Evolutionary conservation across 208 protist genomes (phyloP).

Genomic region (Trypanosoma cruzi): DNA sequence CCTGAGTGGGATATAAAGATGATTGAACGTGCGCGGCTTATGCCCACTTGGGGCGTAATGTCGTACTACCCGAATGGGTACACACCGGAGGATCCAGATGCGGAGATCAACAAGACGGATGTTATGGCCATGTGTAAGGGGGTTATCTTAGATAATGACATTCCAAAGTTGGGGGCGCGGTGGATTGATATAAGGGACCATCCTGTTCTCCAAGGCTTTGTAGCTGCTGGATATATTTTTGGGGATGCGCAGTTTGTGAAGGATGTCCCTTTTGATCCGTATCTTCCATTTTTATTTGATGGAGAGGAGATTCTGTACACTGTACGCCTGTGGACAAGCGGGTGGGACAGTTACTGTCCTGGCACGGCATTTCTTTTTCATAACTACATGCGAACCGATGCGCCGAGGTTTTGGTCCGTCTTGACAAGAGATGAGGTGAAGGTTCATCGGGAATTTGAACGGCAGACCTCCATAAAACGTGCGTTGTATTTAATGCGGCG

Average conservation of each 20-base stretch:
- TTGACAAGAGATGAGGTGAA: slow-evolving; percentile 4
- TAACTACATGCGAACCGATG: slow-evolving; percentile 59
- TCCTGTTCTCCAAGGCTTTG: slow-evolving; percentile 62
- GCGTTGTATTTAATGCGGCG: slow-evolving; percentile 58
- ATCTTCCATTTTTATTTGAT: slow-evolving; percentile 93
- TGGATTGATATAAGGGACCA: slow-evolving; percentile 33
- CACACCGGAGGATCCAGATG: slow-evolving; percentile 40
- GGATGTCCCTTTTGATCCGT: slow-evolving; percentile 93
- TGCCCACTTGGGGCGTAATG: slow-evolving; percentile 67
- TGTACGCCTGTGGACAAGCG: slow-evolving; percentile 85
- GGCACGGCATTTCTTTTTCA: slow-evolving; percentile 76
- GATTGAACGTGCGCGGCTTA: slow-evolving; percentile 60
- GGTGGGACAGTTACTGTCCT: slow-evolving; percentile 89
- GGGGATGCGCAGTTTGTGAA: slow-evolving; percentile 69
- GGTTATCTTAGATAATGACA: slow-evolving; percentile 59
- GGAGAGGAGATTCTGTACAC: slow-evolving; percentile 93
- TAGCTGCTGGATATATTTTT: slow-evolving; percentile 80
- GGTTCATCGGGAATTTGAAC: slow-evolving; percentile 2
- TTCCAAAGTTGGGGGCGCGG: slow-evolving; percentile 63
- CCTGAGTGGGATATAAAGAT: slow-evolving; percentile 77
- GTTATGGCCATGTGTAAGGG: slow-evolving; percentile 78
- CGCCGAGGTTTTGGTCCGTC: slow-evolving; percentile 51
- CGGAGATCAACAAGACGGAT: slow-evolving; percentile 40
- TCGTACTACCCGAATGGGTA: slow-evolving; percentile 87
- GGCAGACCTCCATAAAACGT: slow-evolving; percentile 32